These are phyloP conservation scores for Leishmania arabica DNA, from an alignment of 208 protist genomes.

Conservation along the genomic window DNA sequence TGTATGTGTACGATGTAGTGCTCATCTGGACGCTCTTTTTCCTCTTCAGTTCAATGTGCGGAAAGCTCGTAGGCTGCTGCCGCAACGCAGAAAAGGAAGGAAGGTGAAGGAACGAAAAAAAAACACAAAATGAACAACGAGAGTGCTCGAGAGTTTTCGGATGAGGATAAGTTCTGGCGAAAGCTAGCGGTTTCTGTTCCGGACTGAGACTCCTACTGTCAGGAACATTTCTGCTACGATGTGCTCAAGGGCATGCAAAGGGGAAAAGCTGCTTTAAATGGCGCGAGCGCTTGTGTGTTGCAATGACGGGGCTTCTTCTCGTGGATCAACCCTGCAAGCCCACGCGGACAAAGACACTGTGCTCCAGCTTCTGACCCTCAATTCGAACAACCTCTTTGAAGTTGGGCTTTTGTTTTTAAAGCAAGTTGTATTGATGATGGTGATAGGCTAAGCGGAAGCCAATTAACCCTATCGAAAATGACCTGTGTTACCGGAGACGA, in stretches of 20 bases:
- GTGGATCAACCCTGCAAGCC: not conserved
- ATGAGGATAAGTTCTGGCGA: not conserved
- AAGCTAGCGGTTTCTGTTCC: not conserved
- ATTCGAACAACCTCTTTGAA: not conserved
- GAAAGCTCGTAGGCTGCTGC: not conserved
- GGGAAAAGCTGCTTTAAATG: too few relatives aligned
- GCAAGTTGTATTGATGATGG: not conserved
- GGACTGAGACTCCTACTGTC: too few relatives aligned
- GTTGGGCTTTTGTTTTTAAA: not conserved
- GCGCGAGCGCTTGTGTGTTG: not conserved
- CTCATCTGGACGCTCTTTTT: not conserved
- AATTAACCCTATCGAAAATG: conserved; percentile 29
- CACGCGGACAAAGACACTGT: not conserved
- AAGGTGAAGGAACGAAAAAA: too few relatives aligned
- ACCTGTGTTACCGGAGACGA: conserved; percentile 85
- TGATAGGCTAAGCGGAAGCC: not conserved
- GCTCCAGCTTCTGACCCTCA: not conserved
- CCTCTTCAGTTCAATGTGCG: not conserved
- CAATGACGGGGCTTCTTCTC: not conserved
- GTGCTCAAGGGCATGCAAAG: too few relatives aligned
- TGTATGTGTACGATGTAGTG: not conserved
- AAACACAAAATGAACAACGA: too few relatives aligned
- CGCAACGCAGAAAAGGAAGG: not conserved
- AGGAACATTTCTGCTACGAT: too few relatives aligned
- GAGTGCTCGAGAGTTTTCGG: too few relatives aligned